Percentiles rank a stretch among this genome's conserved stretches.
These are phyloP conservation scores for Chaetomium globosum DNA, from an alignment of 2,329 filamentous ascomycete species.

Conservation along the genomic window DNA sequence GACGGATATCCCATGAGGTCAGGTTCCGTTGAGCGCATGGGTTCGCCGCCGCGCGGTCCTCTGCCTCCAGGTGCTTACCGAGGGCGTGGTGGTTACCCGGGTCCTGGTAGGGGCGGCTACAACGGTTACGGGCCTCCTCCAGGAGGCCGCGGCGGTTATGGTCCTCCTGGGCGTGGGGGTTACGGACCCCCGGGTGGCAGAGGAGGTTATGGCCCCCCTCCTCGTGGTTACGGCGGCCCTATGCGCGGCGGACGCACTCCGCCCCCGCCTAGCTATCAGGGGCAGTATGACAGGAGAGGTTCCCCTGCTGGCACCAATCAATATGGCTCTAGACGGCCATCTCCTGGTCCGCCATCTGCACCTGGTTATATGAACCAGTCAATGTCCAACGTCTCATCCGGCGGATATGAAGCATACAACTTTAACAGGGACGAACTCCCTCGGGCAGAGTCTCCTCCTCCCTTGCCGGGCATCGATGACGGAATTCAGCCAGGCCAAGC, in stretches of 20 bases:
- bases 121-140: conserved; percentile 48
- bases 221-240: conserved; percentile 42
- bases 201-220: conserved; percentile 53
- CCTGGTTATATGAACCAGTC: conserved; percentile 46
- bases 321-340: conserved; percentile 42
- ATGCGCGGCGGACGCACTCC: conserved; percentile 47
- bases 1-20: conserved; percentile 54
- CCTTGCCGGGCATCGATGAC: conserved; percentile 53
- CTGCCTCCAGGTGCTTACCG: conserved; percentile 47
- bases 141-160: conserved; percentile 42
- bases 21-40: conserved; percentile 53
- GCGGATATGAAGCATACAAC: conserved; percentile 50
- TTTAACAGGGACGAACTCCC: conserved; percentile 53
- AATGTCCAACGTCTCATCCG: conserved; percentile 44
- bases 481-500: conserved; percentile 60
- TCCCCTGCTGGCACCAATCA: conserved; percentile 43
- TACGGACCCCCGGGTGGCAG: conserved; percentile 48
- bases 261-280: conserved; percentile 51
- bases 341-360: conserved; percentile 45
- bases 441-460: conserved; percentile 66
- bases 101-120: conserved; percentile 45
- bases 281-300: conserved; percentile 46
- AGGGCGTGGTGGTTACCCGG: conserved; percentile 55
- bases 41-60: conserved; percentile 54
- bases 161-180: conserved; percentile 41